A percentile compares a stretch with the other conserved stretches of the same genome.
Evolutionary conservation across 2,329 filamentous ascomycete genomes (phyloP).

Genomic region (Zarea fungicola): DNA sequence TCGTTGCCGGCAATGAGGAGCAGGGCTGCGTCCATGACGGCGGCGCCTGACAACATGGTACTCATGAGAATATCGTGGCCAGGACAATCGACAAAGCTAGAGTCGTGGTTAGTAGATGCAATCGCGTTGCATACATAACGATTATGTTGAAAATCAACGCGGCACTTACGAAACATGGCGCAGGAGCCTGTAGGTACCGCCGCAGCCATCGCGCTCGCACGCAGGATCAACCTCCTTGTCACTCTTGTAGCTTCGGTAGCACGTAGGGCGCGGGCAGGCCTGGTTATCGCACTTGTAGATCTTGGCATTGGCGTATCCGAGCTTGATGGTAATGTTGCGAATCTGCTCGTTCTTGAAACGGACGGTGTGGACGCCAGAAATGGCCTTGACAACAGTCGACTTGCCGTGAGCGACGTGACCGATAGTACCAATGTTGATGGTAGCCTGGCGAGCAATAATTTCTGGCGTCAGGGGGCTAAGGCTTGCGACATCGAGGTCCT

Average conservation of each 20-base stretch:
- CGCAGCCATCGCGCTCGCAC: conserved; percentile 89
- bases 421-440: conserved; percentile 98
- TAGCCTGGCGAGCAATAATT: conserved; percentile 96
- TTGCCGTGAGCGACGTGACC: conserved; percentile 99
- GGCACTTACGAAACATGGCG: conserved; percentile 89
- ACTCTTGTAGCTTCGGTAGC: conserved; percentile 96
- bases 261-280: conserved; percentile 87
- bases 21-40: conserved; percentile 98
- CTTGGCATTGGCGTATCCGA: conserved; percentile 98
- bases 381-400: conserved; percentile 97
- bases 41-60: conserved; percentile 98
- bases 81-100: conserved; percentile 92
- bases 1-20: conserved; percentile 97
- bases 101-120: too few relatives aligned
- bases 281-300: conserved; percentile 97
- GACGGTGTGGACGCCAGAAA: conserved; percentile 97
- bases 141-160: too few relatives aligned
- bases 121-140: too few relatives aligned
- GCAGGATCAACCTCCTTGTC: conserved; percentile 97
- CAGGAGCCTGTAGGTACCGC: conserved; percentile 79
- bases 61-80: conserved; percentile 99
- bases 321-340: conserved; percentile 99
- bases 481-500: conserved; percentile 74
- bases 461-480: conserved; percentile 87
- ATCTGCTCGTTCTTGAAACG: conserved; percentile 99